A percentile compares a stretch with the other conserved stretches of the same genome.
phyloP scores from a whole-genome alignment of 1,284 basidiomycete species.

The Trichosporon asahii region DNA sequence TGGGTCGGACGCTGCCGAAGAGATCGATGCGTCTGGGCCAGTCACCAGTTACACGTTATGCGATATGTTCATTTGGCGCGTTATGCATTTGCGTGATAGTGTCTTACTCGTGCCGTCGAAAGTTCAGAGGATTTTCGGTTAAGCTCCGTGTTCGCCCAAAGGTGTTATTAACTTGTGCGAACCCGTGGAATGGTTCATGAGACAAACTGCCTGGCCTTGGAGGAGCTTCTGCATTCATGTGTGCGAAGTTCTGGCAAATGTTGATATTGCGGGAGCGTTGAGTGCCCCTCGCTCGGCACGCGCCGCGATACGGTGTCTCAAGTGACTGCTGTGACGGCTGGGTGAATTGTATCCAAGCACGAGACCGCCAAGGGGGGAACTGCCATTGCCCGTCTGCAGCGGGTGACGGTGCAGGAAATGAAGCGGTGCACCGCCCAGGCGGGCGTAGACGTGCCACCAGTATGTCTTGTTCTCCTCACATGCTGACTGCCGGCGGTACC shows the following conservation, averaged over 20 bases:
- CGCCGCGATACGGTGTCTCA: neutral
- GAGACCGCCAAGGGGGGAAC: neutral
- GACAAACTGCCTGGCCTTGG: neutral
- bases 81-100: neutral
- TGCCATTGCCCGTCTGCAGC: neutral
- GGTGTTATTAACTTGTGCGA: neutral
- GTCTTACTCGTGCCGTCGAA: neutral
- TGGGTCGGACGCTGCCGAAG: neutral
- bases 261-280: neutral
- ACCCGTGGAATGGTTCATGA: neutral
- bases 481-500: neutral
- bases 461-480: neutral
- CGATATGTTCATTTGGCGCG: neutral
- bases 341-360: neutral
- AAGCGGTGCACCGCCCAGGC: neutral
- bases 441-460: neutral
- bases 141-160: neutral
- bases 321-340: neutral
- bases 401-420: neutral
- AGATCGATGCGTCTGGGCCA: neutral
- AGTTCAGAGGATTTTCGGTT: neutral
- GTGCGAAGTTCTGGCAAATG: neutral
- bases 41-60: neutral
- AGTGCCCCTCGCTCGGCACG: neutral
- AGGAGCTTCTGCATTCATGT: neutral